Evolutionary conservation across 2,329 filamentous ascomycete species (phyloP).

Genomic region (Thielaviopsis populi): DNA sequence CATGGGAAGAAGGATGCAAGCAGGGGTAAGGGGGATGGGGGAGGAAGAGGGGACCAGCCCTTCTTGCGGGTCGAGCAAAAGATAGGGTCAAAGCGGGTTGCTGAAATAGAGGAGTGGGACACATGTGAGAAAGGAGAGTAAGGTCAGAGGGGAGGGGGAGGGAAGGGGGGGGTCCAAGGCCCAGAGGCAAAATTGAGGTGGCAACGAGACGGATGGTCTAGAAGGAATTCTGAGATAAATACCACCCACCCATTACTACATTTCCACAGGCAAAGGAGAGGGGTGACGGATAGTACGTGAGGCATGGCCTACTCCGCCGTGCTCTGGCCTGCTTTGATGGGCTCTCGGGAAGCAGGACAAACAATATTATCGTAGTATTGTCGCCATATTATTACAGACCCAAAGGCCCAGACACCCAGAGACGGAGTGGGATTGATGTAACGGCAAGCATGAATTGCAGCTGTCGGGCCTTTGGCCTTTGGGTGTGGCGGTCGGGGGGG

Average conservation of each 20-base stretch:
- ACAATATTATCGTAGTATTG: background rate
- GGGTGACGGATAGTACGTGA: background rate
- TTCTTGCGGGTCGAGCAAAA: background rate
- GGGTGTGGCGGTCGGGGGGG: background rate
- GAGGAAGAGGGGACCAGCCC: too few relatives aligned
- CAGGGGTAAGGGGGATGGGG: background rate
- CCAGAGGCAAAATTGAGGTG: background rate
- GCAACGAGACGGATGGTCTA: background rate
- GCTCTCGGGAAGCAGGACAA: background rate
- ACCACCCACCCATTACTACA: background rate
- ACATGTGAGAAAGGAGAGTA: background rate
- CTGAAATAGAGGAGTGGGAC: background rate
- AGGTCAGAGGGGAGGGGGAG: background rate
- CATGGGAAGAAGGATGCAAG: background rate
- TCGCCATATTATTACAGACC: background rate
- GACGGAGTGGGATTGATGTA: background rate
- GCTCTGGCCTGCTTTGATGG: background rate
- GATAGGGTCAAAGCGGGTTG: background rate
- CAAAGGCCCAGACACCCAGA: background rate
- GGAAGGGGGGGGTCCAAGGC: too few relatives aligned
- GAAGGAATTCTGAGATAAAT: background rate
- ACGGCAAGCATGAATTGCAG: background rate
- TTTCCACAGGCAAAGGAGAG: background rate
- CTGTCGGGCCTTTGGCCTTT: background rate
- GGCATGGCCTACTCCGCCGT: background rate